These are phyloP conservation scores for Gynostemma pentaphyllum DNA, from an alignment of 306 rosid species.

Conservation along the genomic window DNA sequence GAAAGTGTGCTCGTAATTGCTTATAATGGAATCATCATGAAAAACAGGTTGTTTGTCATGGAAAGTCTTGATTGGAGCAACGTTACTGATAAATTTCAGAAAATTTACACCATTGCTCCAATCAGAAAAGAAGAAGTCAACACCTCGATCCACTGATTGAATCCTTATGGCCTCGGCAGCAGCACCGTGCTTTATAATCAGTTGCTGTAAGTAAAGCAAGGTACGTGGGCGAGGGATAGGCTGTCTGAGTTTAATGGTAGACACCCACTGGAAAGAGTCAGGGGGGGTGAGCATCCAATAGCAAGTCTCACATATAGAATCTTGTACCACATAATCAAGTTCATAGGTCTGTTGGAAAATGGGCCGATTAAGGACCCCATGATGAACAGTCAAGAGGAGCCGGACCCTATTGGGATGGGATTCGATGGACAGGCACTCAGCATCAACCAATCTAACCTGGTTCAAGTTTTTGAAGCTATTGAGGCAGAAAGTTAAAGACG, in stretches of 20 bases:
- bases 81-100: constrained; percentile 52
- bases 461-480: no score
- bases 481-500: constrained; percentile 43
- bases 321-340: constrained; percentile 42
- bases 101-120: constrained; percentile 46
- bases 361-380: constrained; percentile 46
- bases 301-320: constrained; percentile 51
- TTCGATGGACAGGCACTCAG: constrained; percentile 36
- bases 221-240: constrained; percentile 46
- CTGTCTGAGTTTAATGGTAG: no score
- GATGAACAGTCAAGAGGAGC: constrained; percentile 40
- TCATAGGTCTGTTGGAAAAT: constrained; percentile 40
- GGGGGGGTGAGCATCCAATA: constrained; percentile 47
- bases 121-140: constrained; percentile 52
- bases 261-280: constrained; percentile 56
- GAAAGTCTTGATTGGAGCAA: constrained; percentile 33
- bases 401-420: constrained; percentile 50
- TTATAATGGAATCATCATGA: constrained; percentile 50
- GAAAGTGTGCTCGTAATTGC: constrained; percentile 44
- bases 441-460: constrained; percentile 31
- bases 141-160: constrained; percentile 47
- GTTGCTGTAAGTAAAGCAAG: constrained; percentile 51
- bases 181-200: no score
- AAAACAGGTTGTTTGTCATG: constrained; percentile 52
- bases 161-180: no score